Percentiles rank a stretch among this genome's conserved stretches.
These are phyloP conservation scores for Rugonectria rugulosa DNA, from an alignment of 2,329 filamentous ascomycete species.

Conservation along the genomic window DNA sequence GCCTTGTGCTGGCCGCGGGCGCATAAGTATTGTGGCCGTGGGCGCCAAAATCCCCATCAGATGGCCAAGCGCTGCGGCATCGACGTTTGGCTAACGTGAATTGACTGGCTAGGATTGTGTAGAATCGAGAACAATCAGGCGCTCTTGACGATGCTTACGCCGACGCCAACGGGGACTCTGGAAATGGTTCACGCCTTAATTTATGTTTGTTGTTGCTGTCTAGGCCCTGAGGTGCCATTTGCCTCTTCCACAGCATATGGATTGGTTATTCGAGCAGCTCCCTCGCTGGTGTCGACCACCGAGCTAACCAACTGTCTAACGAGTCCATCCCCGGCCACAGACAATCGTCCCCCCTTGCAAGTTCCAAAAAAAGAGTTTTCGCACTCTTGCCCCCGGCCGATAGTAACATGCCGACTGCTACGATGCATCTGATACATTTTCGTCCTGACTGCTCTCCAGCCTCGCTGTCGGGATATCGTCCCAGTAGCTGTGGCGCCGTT, in stretches of 20 bases:
- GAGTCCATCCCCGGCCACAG: background rate
- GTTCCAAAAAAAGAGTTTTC: conserved; percentile 10
- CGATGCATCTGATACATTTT: too few species aligned
- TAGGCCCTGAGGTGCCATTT: background rate
- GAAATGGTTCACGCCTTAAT: background rate
- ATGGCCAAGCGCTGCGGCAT: conserved; percentile 34
- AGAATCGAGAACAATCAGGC: conserved; percentile 17
- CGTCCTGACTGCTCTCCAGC: too few species aligned
- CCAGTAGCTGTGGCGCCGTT: background rate
- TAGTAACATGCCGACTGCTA: too few species aligned
- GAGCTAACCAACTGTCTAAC: background rate
- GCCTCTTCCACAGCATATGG: background rate
- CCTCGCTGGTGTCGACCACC: background rate
- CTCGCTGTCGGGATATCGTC: too few species aligned
- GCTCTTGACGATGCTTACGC: conserved; percentile 2
- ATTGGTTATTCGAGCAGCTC: background rate
- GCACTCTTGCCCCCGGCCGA: background rate
- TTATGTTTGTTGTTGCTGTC: background rate
- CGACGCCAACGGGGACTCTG: conserved; percentile 6
- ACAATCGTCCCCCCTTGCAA: background rate
- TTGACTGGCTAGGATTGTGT: conserved; percentile 30
- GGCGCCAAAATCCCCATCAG: conserved; percentile 21
- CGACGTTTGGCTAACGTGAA: conserved; percentile 19
- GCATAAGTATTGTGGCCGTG: conserved; percentile 7
- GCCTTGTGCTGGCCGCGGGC: conserved; percentile 6